Evolutionary conservation across 1,139 yeast genomes (phyloP).

Genomic region (Debaryomyces sp.): DNA sequence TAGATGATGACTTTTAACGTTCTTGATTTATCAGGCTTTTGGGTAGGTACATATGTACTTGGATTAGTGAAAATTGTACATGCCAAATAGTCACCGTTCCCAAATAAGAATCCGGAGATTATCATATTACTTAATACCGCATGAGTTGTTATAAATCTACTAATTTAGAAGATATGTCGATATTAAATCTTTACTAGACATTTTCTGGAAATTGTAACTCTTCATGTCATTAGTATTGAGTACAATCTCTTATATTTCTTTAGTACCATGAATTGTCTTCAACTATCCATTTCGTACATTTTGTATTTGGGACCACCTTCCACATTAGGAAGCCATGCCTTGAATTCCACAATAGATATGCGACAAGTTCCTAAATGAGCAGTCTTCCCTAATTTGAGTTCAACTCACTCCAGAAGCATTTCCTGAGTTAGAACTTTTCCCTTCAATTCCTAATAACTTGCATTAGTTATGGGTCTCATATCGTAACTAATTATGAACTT

Average conservation of each 20-base stretch:
- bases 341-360: background rate
- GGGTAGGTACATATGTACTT: no score
- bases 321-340: background rate
- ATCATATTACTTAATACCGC: background rate
- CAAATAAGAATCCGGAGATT: no score
- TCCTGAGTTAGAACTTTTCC: background rate
- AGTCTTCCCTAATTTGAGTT: background rate
- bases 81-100: no score
- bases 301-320: background rate
- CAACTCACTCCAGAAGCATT: background rate
- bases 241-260: no score
- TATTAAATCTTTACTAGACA: no score
- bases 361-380: background rate
- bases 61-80: no score
- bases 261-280: no score
- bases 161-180: no score
- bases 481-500: background rate
- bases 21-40: no score
- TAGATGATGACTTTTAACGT: no score
- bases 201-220: background rate
- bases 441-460: background rate
- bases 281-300: background rate
- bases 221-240: background rate
- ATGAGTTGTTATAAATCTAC: background rate
- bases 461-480: background rate